phyloP scores from a whole-genome alignment of 2,329 filamentous ascomycete species.

The Cordyceps tenuipes region DNA sequence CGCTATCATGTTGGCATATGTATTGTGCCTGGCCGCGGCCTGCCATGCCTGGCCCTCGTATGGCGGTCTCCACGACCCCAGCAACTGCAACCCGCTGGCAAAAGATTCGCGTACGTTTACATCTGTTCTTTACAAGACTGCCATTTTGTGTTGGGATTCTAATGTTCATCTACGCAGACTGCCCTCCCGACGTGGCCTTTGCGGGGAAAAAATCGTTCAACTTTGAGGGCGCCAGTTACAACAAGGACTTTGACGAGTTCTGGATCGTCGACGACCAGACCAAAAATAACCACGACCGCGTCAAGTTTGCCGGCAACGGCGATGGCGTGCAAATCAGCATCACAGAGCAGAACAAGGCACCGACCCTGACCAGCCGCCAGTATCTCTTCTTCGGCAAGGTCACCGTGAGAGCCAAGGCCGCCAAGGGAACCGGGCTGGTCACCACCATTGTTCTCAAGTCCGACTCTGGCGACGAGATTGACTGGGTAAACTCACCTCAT shows the following conservation, averaged over 20 bases:
- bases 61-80: slow-evolving; percentile 2
- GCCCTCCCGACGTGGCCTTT: slow-evolving; percentile 59
- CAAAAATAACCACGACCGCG: slow-evolving; percentile 19
- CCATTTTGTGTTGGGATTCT: too few species aligned
- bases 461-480: slow-evolving; percentile 69
- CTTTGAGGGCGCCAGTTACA: slow-evolving; percentile 53
- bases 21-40: background rate
- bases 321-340: slow-evolving; percentile 41
- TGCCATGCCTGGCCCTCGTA: slow-evolving; percentile 10
- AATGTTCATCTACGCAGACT: slow-evolving; percentile 26
- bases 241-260: slow-evolving; percentile 19
- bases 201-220: slow-evolving; percentile 46
- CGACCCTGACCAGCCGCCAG: slow-evolving; percentile 59
- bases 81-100: slow-evolving; percentile 16
- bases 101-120: slow-evolving; percentile 19
- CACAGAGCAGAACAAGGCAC: slow-evolving; percentile 44
- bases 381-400: slow-evolving; percentile 82
- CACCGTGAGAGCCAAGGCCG: slow-evolving; percentile 60
- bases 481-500: slow-evolving; percentile 20
- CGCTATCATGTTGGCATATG: background rate
- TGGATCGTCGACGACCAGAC: slow-evolving; percentile 27
- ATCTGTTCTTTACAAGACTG: too few species aligned
- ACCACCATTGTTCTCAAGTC: slow-evolving; percentile 71
- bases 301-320: slow-evolving; percentile 18
- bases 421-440: slow-evolving; percentile 65